phyloP scores from a whole-genome alignment of 2,329 filamentous ascomycete species.

The Alternaria dauci region DNA sequence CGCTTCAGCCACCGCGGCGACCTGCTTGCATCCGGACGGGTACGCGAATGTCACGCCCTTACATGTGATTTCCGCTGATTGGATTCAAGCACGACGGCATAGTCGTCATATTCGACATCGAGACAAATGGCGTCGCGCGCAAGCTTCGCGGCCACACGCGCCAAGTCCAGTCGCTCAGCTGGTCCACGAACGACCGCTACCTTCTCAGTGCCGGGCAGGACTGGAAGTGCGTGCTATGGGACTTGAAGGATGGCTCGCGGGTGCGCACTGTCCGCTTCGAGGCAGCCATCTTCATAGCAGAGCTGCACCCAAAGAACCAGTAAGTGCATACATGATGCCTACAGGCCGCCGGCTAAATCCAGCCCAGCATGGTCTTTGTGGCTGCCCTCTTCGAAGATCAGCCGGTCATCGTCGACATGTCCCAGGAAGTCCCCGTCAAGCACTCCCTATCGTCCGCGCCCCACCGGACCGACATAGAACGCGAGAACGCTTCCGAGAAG shows the following conservation, averaged over 20 bases:
- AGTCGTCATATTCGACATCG: constrained; percentile 94
- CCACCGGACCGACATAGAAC: constrained; percentile 73
- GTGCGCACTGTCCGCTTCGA: constrained; percentile 89
- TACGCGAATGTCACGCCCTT: constrained; percentile 50
- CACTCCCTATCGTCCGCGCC: constrained; percentile 82
- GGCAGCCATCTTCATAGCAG: constrained; percentile 93
- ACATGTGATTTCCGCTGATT: constrained; percentile 31
- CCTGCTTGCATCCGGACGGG: constrained; percentile 90
- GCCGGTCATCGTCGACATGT: constrained; percentile 85
- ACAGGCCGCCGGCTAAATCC: constrained; percentile 12
- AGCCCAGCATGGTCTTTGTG: constrained; percentile 77
- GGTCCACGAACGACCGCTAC: constrained; percentile 91
- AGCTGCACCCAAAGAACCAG: constrained; percentile 91
- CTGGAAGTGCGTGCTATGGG: constrained; percentile 97
- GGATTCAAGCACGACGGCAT: constrained; percentile 75
- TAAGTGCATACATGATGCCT: constrained; percentile 54
- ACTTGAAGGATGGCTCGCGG: constrained; percentile 76
- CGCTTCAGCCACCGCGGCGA: constrained; percentile 96
- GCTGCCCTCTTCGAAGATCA: constrained; percentile 94
- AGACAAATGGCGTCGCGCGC: constrained; percentile 94
- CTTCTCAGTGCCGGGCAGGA: constrained; percentile 92
- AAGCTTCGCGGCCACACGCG: constrained; percentile 93
- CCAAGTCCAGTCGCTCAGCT: constrained; percentile 93
- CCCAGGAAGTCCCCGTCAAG: constrained; percentile 73
- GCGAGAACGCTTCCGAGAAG: constrained; percentile 80